Conservation (phyloP, 345 rosid genomes). For the Bruguiera gymnorhiza region DNA sequence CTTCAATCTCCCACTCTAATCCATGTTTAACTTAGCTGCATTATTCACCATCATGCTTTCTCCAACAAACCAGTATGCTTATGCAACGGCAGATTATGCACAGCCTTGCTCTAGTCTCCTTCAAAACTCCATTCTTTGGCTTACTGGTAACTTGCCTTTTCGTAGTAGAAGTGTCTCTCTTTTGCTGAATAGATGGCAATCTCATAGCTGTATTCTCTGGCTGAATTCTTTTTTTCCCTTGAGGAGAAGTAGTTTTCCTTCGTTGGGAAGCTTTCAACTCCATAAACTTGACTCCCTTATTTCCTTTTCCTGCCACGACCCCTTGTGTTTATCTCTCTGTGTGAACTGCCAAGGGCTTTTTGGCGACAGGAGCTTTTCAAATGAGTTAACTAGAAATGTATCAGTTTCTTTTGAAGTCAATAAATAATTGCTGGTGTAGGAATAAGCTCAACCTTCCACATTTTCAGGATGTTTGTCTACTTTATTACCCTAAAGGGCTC, state of each 20-base stretch:
- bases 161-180: slow-evolving; percentile 16
- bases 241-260: too few species aligned
- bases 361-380: slow-evolving; percentile 18
- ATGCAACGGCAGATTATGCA: slow-evolving; percentile 61
- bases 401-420: slow-evolving; percentile 28
- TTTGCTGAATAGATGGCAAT: neutral
- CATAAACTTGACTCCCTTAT: slow-evolving; percentile 25
- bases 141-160: slow-evolving; percentile 29
- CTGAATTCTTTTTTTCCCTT: too few species aligned
- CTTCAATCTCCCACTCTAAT: neutral
- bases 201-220: too few species aligned
- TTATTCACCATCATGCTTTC: slow-evolving; percentile 44
- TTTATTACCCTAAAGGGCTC: slow-evolving; percentile 16
- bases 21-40: slow-evolving; percentile 10
- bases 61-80: slow-evolving; percentile 72
- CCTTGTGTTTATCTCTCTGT: slow-evolving; percentile 11
- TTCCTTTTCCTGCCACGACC: slow-evolving; percentile 9
- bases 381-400: slow-evolving; percentile 25
- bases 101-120: slow-evolving; percentile 57
- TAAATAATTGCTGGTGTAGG: slow-evolving; percentile 25
- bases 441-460: slow-evolving; percentile 31
- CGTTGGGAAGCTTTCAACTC: slow-evolving; percentile 10
- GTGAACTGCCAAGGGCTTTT: slow-evolving; percentile 7
- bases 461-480: slow-evolving; percentile 40
- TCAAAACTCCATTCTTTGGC: slow-evolving; percentile 37